These are phyloP conservation scores for Ceratobasidium sp. DNA, from an alignment of 1,284 basidiomycete species.

Conservation along the genomic window DNA sequence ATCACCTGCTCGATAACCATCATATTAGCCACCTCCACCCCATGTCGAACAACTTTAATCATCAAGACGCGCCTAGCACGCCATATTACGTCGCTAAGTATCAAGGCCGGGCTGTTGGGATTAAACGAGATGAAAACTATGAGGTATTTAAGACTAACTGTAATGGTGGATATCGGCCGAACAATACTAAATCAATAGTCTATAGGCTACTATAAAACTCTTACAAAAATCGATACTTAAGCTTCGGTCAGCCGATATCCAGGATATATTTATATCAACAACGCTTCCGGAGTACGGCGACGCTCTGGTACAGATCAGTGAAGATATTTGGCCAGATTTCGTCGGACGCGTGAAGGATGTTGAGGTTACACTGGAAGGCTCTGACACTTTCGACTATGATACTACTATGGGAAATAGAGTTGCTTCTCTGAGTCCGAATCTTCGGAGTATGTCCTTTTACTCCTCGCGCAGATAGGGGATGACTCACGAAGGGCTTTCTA, in stretches of 20 bases:
- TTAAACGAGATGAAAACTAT: not conserved
- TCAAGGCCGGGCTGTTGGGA: not conserved
- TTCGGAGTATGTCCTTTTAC: not conserved
- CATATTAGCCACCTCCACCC: no score
- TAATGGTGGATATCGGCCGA: not conserved
- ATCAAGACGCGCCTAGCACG: no score
- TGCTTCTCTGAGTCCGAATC: no score
- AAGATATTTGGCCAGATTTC: slow-evolving; percentile 20
- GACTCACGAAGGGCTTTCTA: not conserved
- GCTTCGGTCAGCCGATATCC: not conserved
- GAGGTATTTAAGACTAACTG: not conserved
- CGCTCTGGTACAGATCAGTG: not conserved
- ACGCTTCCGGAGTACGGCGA: not conserved
- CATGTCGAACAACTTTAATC: no score
- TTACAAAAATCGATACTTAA: not conserved
- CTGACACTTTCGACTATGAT: not conserved
- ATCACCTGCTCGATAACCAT: no score
- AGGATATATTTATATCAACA: slow-evolving; percentile 5
- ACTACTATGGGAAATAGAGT: no score
- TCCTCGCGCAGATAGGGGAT: not conserved
- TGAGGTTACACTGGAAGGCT: not conserved
- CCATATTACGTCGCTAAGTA: not conserved
- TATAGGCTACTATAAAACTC: slow-evolving; percentile 4
- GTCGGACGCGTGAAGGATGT: not conserved
- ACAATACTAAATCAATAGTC: not conserved